Percentiles rank a stretch among this genome's conserved stretches.
phyloP scores from a whole-genome alignment of 2,329 filamentous ascomycete species.

The Apiospora malaysiana region DNA sequence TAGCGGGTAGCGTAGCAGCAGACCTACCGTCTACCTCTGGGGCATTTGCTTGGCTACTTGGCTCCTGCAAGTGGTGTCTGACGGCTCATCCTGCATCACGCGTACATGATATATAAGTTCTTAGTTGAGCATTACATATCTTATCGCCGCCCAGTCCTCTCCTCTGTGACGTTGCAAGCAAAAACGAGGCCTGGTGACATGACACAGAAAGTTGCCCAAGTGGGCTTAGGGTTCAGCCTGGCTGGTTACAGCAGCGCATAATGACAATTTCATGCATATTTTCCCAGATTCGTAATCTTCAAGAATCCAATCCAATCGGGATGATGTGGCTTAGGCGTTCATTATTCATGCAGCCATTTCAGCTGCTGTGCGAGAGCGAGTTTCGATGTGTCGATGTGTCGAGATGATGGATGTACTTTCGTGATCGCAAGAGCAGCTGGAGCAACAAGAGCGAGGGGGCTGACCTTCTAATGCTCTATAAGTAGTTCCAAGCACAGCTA shows the following conservation, averaged over 20 bases:
- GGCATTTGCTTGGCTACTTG: conserved; percentile 1
- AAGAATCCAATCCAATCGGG: background rate
- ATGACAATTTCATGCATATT: background rate
- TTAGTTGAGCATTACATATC: conserved; percentile 16
- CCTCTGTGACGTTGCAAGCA: background rate
- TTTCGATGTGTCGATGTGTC: too few species aligned
- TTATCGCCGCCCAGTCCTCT: background rate
- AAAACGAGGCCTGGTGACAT: background rate
- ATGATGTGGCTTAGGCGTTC: background rate
- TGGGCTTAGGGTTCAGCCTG: background rate
- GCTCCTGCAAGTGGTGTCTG: conserved; percentile 5
- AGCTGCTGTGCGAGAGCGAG: background rate
- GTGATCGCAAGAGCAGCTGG: too few species aligned
- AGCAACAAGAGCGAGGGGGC: too few species aligned
- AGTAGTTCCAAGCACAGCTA: too few species aligned
- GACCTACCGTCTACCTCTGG: background rate
- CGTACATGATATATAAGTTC: conserved; percentile 13
- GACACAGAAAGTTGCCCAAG: background rate
- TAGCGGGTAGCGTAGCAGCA: background rate
- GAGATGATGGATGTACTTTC: too few species aligned
- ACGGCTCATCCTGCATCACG: background rate
- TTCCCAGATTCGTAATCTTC: background rate
- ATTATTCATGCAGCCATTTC: background rate
- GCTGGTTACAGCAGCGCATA: conserved; percentile 5
- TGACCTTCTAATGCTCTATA: too few species aligned